Evolutionary conservation across 2,329 filamentous ascomycete genomes (phyloP).

Genomic region (Coleophoma eucalyptorum): DNA sequence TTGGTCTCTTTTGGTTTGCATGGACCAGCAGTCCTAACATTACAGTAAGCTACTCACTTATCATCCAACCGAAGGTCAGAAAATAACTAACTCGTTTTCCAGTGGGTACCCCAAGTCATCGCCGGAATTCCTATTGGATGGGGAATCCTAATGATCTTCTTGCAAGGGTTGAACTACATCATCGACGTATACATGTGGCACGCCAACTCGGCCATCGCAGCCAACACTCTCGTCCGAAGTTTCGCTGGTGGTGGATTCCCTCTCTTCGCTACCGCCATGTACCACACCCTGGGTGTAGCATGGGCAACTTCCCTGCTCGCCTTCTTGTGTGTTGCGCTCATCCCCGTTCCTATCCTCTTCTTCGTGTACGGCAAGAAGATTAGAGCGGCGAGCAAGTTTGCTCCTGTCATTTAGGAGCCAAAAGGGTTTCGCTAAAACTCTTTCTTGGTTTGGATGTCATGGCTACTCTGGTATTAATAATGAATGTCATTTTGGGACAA

Average conservation of each 20-base stretch:
- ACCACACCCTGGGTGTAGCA: constrained; percentile 30
- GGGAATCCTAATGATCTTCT: constrained; percentile 40
- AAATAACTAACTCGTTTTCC: too few species aligned
- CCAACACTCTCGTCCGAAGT: constrained; percentile 11
- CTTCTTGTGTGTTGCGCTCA: constrained; percentile 28
- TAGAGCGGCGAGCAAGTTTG: constrained; percentile 23
- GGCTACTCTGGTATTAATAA: too few species aligned
- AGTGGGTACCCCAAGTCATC: constrained; percentile 36
- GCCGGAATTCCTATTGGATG: constrained; percentile 36
- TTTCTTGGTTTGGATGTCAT: too few species aligned
- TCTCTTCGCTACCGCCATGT: constrained; percentile 36
- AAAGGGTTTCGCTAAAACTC: too few species aligned
- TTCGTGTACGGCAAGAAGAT: constrained; percentile 26
- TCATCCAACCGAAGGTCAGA: too few species aligned
- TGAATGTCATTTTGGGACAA: too few species aligned
- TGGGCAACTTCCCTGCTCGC: constrained; percentile 37
- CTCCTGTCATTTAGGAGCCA: not conserved
- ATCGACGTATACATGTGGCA: constrained; percentile 37
- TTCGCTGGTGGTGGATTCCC: constrained; percentile 26
- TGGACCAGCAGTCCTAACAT: constrained; percentile 39
- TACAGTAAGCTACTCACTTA: constrained; percentile 3
- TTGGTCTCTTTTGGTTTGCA: constrained; percentile 47
- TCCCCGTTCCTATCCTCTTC: constrained; percentile 32
- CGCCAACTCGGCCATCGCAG: constrained; percentile 16
- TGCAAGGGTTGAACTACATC: constrained; percentile 39